These are phyloP conservation scores for Chaetomiaceae sp. DNA, from an alignment of 2,329 filamentous ascomycete genomes.

Conservation along the genomic window DNA sequence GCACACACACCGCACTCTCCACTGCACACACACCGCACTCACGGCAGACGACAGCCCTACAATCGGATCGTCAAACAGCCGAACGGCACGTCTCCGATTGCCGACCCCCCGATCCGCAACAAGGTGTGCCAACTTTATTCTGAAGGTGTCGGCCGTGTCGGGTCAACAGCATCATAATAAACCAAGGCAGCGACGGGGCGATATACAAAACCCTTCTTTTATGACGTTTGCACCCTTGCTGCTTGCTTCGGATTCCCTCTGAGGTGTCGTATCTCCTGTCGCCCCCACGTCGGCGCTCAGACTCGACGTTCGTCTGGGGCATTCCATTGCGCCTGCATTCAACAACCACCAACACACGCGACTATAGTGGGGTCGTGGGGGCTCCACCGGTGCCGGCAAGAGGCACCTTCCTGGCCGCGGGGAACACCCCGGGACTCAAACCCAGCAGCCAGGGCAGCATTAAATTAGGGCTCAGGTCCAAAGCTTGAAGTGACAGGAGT, in stretches of 20 bases:
- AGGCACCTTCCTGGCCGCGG: conserved; percentile 8
- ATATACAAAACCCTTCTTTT: neutral
- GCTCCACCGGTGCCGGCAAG: conserved; percentile 8
- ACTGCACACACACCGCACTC: too few relatives aligned
- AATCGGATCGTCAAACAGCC: too few relatives aligned
- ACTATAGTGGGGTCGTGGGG: conserved; percentile 14
- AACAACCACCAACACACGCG: neutral
- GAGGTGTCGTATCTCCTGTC: neutral
- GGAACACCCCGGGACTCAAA: conserved; percentile 9
- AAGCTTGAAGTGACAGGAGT: neutral
- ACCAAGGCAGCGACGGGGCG: too few relatives aligned
- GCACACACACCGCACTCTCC: too few relatives aligned
- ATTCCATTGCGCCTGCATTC: neutral
- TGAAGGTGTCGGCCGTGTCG: too few relatives aligned
- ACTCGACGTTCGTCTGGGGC: neutral
- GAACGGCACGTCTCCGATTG: too few relatives aligned
- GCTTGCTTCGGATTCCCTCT: neutral
- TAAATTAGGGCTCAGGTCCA: neutral
- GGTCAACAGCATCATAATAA: too few relatives aligned
- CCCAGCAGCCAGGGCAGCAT: neutral
- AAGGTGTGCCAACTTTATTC: too few relatives aligned
- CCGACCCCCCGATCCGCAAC: too few relatives aligned
- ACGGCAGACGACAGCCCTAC: too few relatives aligned
- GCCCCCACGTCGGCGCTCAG: neutral
- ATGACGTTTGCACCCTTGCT: neutral